Percentiles rank a stretch among this genome's conserved stretches.
phyloP scores from a whole-genome alignment of 306 rosid genomes.

The Potentilla sterilis region DNA sequence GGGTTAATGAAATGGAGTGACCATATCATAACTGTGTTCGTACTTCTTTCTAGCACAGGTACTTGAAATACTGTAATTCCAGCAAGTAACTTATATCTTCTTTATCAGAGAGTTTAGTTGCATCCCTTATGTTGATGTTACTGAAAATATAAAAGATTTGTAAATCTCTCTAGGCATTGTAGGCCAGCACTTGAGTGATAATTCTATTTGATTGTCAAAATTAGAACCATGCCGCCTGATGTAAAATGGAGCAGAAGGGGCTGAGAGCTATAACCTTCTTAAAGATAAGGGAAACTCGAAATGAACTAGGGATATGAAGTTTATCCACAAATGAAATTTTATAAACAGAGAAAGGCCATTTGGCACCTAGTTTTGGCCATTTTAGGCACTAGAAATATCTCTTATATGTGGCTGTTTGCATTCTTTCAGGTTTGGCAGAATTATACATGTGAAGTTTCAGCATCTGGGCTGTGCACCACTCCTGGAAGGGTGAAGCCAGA shows the following conservation, averaged over 20 bases:
- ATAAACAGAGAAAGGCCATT: neutral
- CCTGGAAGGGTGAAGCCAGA: slow-evolving; percentile 79
- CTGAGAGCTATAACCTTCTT: neutral
- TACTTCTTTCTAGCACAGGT: neutral
- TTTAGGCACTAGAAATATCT: neutral
- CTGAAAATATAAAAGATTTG: neutral
- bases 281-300: neutral
- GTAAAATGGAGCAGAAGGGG: neutral
- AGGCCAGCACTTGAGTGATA: neutral
- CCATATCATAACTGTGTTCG: neutral
- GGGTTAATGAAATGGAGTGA: neutral
- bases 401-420: slow-evolving; percentile 14
- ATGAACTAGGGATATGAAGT: neutral
- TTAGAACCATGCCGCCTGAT: neutral
- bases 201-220: neutral
- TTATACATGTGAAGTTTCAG: slow-evolving; percentile 63
- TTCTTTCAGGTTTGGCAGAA: slow-evolving; percentile 77
- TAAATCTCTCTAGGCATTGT: neutral
- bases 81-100: neutral
- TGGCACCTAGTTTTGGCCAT: neutral
- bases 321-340: neutral
- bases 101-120: neutral
- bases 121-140: neutral
- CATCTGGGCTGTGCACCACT: slow-evolving; percentile 54
- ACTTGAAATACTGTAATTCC: neutral